These are phyloP conservation scores for Salix dunnii DNA, from an alignment of 345 rosid genomes.

Conservation along the genomic window DNA sequence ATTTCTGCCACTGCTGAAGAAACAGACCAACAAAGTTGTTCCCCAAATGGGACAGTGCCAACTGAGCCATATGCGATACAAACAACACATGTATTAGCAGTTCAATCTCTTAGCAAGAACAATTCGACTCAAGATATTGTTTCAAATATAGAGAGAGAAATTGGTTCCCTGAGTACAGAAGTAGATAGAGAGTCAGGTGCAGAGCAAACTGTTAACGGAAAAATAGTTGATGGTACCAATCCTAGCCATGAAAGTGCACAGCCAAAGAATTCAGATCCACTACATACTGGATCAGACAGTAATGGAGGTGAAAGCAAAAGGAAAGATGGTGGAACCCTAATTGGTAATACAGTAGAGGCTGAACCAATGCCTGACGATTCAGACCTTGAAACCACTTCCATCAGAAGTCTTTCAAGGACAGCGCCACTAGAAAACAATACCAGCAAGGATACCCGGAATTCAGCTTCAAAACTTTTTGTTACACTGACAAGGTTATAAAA, in stretches of 20 bases:
- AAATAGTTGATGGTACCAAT: constrained; percentile 13
- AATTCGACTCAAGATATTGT: constrained; percentile 16
- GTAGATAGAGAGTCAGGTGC: constrained; percentile 21
- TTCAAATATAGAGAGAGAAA: constrained; percentile 15
- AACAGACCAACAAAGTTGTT: constrained; percentile 14
- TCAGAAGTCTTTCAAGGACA: constrained; percentile 20
- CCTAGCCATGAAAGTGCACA: constrained; percentile 25
- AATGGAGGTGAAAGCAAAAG: constrained; percentile 26
- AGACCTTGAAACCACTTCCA: constrained; percentile 21
- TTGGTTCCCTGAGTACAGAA: constrained; percentile 17
- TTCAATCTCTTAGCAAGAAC: constrained; percentile 15
- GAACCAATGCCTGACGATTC: constrained; percentile 14
- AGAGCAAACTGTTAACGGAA: constrained; percentile 16
- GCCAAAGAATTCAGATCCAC: constrained; percentile 23
- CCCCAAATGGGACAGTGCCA: constrained; percentile 11
- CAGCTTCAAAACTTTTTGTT: constrained; percentile 26
- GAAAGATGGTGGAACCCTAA: constrained; percentile 18
- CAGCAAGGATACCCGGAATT: constrained; percentile 23
- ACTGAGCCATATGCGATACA: constrained; percentile 16
- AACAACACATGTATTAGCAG: constrained; percentile 12
- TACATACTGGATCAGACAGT: constrained; percentile 19
- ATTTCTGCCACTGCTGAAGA: constrained; percentile 10
- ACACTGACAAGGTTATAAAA: constrained; percentile 39
- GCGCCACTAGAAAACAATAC: constrained; percentile 15
- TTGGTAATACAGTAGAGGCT: constrained; percentile 16